Conservation (phyloP, 768 basidiomycete species). For the Termitomyces sp. region DNA sequence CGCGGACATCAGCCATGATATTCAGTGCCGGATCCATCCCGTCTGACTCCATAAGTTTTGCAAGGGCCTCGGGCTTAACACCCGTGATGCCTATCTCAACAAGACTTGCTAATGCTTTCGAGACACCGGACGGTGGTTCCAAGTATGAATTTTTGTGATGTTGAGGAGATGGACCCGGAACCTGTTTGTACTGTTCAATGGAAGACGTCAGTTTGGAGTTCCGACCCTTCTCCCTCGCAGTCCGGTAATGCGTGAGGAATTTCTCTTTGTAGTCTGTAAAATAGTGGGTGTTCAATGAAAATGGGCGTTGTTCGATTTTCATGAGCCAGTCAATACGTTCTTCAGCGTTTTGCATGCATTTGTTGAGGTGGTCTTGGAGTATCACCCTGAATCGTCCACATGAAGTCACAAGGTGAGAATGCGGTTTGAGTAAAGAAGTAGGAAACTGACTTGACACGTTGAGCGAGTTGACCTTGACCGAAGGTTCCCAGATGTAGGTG, state of each 20-base stretch:
- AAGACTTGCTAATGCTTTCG: slow-evolving; percentile 29
- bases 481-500: slow-evolving; percentile 44
- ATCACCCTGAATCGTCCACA: slow-evolving; percentile 31
- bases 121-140: slow-evolving; percentile 18
- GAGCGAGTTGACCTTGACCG: slow-evolving; percentile 47
- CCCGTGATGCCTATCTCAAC: slow-evolving; percentile 33
- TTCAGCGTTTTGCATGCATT: slow-evolving; percentile 33
- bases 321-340: slow-evolving; percentile 41
- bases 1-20: slow-evolving; percentile 70
- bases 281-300: slow-evolving; percentile 45
- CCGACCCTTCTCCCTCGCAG: slow-evolving; percentile 28
- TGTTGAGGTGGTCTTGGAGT: slow-evolving; percentile 45
- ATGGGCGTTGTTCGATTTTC: slow-evolving; percentile 37
- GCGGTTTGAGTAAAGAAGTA: not conserved
- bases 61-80: slow-evolving; percentile 36
- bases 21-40: slow-evolving; percentile 48
- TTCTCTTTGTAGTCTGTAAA: slow-evolving; percentile 40
- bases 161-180: not conserved
- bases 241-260: slow-evolving; percentile 46
- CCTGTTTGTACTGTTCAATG: slow-evolving; percentile 18
- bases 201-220: slow-evolving; percentile 20
- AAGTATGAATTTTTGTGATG: not conserved
- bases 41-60: slow-evolving; percentile 46
- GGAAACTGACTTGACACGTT: slow-evolving; percentile 35
- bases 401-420: not conserved